These are phyloP conservation scores for Viola odorata DNA, from an alignment of 345 rosid species.

Conservation along the genomic window DNA sequence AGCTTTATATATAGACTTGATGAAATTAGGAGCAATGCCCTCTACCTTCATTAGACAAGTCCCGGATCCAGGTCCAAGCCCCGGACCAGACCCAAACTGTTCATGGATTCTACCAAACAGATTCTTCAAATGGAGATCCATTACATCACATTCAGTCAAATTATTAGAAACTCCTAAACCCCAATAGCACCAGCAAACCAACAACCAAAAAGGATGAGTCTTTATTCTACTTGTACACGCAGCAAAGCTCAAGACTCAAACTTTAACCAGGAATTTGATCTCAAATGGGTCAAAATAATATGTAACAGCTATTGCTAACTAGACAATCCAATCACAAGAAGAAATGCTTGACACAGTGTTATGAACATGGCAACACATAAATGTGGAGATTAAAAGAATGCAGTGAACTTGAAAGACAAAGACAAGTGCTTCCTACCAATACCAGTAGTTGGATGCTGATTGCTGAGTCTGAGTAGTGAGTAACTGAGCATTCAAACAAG, in stretches of 20 bases:
- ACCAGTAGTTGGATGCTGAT: not conserved
- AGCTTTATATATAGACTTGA: conserved; percentile 44
- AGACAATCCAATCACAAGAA: not conserved
- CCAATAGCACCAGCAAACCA: conserved; percentile 5
- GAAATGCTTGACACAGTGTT: conserved; percentile 1
- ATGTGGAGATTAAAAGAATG: too few relatives aligned
- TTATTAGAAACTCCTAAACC: conserved; percentile 11
- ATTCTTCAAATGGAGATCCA: conserved; percentile 70
- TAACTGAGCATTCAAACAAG: not conserved
- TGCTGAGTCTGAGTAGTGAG: not conserved
- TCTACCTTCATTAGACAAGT: conserved; percentile 51
- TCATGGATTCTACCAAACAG: conserved; percentile 57
- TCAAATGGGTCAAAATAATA: conserved; percentile 1
- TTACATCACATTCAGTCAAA: conserved; percentile 7
- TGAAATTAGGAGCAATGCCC: conserved; percentile 46
- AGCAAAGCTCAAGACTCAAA: not conserved
- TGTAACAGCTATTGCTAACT: not conserved
- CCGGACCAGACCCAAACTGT: conserved; percentile 73
- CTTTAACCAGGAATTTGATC: not conserved
- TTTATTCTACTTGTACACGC: not conserved
- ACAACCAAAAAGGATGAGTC: not conserved
- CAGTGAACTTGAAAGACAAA: too few relatives aligned
- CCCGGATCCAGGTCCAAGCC: conserved; percentile 73
- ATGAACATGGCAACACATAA: too few relatives aligned
- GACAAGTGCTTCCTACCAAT: conserved; percentile 9